Evolutionary conservation across 202 grass and related monocot species (phyloP).

Genomic region (Panicum virgatum): DNA sequence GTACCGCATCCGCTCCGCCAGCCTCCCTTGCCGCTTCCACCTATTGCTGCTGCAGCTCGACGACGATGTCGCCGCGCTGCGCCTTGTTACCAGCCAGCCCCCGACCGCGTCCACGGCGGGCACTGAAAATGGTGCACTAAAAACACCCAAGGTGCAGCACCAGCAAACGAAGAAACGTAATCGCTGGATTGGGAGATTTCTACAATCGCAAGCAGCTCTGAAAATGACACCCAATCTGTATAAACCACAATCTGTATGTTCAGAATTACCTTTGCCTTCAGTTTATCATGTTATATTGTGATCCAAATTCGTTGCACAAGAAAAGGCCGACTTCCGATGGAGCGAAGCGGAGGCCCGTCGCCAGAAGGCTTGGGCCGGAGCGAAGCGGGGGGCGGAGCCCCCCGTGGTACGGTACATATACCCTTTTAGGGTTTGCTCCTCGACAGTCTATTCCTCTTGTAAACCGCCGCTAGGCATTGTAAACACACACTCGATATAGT

Average conservation of each 20-base stretch:
- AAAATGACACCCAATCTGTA: not conserved
- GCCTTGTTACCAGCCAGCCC: slow-evolving; percentile 28
- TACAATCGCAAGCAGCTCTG: not conserved
- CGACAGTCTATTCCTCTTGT: too few relatives aligned
- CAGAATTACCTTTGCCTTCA: not conserved
- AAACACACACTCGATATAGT: too few relatives aligned
- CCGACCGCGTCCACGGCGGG: not conserved
- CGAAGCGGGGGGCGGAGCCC: too few relatives aligned
- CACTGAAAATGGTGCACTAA: not conserved
- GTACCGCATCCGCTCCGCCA: slow-evolving; percentile 65
- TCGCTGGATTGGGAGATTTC: not conserved
- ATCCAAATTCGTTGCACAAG: too few relatives aligned
- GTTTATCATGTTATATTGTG: too few relatives aligned
- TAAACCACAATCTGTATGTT: too few relatives aligned
- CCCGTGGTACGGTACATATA: too few relatives aligned
- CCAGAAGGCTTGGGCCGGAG: too few relatives aligned
- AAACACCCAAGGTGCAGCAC: not conserved
- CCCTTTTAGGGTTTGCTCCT: too few relatives aligned
- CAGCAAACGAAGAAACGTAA: not conserved
- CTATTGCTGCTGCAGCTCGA: slow-evolving; percentile 60
- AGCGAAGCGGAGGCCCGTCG: too few relatives aligned
- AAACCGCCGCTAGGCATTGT: too few relatives aligned
- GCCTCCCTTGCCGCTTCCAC: slow-evolving; percentile 78
- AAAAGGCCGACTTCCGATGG: too few relatives aligned
- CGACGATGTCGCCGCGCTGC: slow-evolving; percentile 52